Conservation (phyloP, 352 stramenopile genomes). For the Globisporangium lucens region DNA sequence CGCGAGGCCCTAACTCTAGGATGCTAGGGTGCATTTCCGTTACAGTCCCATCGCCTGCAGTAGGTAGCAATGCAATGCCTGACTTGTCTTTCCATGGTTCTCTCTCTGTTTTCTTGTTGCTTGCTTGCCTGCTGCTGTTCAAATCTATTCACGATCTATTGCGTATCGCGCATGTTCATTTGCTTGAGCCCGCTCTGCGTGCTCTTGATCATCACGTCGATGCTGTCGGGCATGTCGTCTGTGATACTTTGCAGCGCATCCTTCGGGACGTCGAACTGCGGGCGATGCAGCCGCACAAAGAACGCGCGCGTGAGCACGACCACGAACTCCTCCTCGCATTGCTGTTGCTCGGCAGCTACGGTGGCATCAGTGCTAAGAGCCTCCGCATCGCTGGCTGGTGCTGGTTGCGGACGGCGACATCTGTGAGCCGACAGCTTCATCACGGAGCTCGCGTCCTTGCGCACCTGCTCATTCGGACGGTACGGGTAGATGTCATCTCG, state of each 20-base stretch:
- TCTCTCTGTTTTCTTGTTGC: background rate
- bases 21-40: too few relatives aligned
- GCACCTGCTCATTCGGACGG: constrained; percentile 12
- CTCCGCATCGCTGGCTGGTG: background rate
- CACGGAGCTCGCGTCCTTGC: constrained; percentile 21
- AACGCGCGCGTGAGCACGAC: constrained; percentile 11
- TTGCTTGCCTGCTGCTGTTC: too few relatives aligned
- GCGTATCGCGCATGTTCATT: too few relatives aligned
- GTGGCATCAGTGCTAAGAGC: too few relatives aligned
- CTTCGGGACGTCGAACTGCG: constrained; percentile 4
- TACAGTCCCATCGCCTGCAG: too few relatives aligned
- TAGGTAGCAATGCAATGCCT: too few relatives aligned
- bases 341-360: too few relatives aligned
- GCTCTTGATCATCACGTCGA: constrained; percentile 11
- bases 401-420: background rate
- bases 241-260: background rate
- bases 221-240: background rate
- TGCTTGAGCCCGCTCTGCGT: background rate
- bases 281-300: constrained; percentile 1
- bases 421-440: constrained; percentile 4
- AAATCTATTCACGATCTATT: too few relatives aligned
- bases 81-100: too few relatives aligned
- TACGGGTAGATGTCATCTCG: constrained; percentile 17
- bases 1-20: too few relatives aligned
- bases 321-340: background rate